Evolutionary conservation across 306 rosid genomes (phyloP).

Genomic region (Vachellia collinsii): DNA sequence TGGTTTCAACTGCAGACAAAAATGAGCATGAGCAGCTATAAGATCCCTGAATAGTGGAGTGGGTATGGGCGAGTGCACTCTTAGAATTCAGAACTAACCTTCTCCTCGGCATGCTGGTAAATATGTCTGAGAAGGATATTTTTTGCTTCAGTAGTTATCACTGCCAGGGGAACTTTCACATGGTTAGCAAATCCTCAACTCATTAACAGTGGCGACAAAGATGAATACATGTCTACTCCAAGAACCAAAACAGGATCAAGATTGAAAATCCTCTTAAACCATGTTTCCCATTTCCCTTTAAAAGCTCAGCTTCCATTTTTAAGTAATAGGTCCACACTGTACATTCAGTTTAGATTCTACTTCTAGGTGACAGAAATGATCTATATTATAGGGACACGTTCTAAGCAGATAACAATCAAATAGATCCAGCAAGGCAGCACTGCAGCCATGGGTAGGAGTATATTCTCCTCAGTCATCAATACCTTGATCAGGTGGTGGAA

Average conservation of each 20-base stretch:
- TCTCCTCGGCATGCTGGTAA: constrained; percentile 64
- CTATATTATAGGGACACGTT: constrained; percentile 13
- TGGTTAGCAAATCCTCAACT: constrained; percentile 34
- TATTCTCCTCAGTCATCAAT: constrained; percentile 16
- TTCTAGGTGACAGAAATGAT: constrained; percentile 25
- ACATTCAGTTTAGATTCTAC: constrained; percentile 24
- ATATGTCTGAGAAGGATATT: constrained; percentile 84
- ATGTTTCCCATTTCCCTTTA: neutral
- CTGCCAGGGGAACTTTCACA: constrained; percentile 52
- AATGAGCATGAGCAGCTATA: constrained; percentile 34
- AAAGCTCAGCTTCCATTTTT: neutral
- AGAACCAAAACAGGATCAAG: constrained; percentile 13
- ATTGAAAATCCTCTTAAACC: neutral
- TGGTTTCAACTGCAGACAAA: constrained; percentile 68
- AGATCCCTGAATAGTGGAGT: constrained; percentile 11
- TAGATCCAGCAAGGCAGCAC: constrained; percentile 13
- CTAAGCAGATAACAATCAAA: constrained; percentile 38
- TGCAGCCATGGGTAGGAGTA: constrained; percentile 18
- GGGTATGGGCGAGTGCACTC: neutral
- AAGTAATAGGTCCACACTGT: neutral
- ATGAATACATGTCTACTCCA: constrained; percentile 21
- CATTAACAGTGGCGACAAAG: constrained; percentile 6
- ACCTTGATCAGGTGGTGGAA: constrained; percentile 97
- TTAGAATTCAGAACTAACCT: constrained; percentile 38
- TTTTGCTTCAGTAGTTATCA: constrained; percentile 74